A percentile compares a stretch with the other conserved stretches of the same genome.
Evolutionary conservation across 2,329 filamentous ascomycete genomes (phyloP).

Genomic region (Ophiosphaerella korrae): DNA sequence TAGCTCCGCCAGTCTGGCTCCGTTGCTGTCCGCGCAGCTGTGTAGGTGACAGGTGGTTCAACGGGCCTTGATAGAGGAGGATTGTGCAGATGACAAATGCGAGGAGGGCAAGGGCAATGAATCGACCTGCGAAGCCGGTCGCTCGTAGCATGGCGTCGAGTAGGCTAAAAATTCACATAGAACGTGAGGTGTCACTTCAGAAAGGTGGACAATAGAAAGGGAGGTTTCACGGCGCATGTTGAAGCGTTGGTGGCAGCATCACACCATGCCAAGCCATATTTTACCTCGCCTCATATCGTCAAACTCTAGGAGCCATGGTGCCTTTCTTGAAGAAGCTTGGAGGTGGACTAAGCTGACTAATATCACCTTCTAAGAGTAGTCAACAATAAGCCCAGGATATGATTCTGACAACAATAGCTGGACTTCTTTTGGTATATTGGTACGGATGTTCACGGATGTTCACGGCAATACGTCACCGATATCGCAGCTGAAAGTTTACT

Average conservation of each 20-base stretch:
- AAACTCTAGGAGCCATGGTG: too few relatives aligned
- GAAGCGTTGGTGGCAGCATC: slow-evolving; percentile 7
- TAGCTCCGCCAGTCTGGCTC: slow-evolving; percentile 27
- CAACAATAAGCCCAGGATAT: not conserved
- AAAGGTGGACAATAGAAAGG: not conserved
- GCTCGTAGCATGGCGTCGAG: slow-evolving; percentile 32
- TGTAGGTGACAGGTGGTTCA: slow-evolving; percentile 31
- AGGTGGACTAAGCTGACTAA: not conserved
- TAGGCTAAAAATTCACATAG: not conserved
- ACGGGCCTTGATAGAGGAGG: slow-evolving; percentile 58
- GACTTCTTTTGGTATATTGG: slow-evolving; percentile 24
- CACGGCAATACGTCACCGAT: slow-evolving; percentile 34
- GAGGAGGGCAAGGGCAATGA: slow-evolving; percentile 56
- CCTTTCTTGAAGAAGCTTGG: too few relatives aligned
- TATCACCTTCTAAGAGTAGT: slow-evolving; percentile 3
- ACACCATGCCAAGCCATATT: slow-evolving; percentile 15
- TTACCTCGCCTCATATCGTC: too few relatives aligned
- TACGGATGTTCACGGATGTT: slow-evolving; percentile 33
- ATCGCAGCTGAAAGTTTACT: slow-evolving; percentile 26
- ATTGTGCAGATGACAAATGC: slow-evolving; percentile 62
- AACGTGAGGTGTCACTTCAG: not conserved
- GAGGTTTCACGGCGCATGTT: slow-evolving; percentile 4
- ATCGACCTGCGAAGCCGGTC: slow-evolving; percentile 40
- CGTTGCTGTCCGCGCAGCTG: slow-evolving; percentile 19
- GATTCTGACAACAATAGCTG: slow-evolving; percentile 8